Evolutionary conservation across 805 yeast species (phyloP).

Genomic region (Danielia reshetovae): DNA sequence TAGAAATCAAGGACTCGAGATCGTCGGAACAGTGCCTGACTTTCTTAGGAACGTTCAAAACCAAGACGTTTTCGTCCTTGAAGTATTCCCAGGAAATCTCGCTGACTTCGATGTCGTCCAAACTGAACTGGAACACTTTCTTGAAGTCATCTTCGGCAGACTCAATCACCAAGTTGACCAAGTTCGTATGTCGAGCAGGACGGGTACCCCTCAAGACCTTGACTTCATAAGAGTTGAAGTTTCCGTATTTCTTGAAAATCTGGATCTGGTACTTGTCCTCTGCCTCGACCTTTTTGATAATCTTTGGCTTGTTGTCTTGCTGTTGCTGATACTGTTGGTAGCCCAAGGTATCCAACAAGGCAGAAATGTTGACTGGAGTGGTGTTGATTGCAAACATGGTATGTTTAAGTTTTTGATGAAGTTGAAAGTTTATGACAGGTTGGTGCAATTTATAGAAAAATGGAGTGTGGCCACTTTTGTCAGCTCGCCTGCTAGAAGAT

Average conservation of each 20-base stretch:
- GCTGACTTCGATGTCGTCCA: conserved; percentile 26
- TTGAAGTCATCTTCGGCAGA: conserved; percentile 27
- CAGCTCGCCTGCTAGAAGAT: no score
- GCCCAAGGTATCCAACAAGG: conserved; percentile 11
- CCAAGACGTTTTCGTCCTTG: conserved; percentile 27
- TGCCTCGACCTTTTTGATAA: conserved; percentile 33
- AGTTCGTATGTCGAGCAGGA: conserved; percentile 2
- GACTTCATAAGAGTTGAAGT: conserved; percentile 33
- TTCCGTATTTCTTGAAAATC: conserved; percentile 31
- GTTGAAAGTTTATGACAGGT: no score
- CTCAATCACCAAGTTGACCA: conserved; percentile 15
- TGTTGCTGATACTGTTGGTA: conserved; percentile 12
- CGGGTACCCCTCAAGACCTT: conserved; percentile 12
- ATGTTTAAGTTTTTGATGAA: no score
- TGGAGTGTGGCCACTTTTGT: no score
- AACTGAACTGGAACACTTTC: conserved; percentile 28
- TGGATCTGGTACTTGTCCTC: conserved; percentile 34
- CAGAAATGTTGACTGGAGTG: conserved; percentile 9
- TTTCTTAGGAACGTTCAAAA: conserved; percentile 34
- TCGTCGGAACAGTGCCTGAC: conserved; percentile 14
- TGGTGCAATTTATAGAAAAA: no score
- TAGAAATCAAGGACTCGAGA: conserved; percentile 12
- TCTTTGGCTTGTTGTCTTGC: conserved; percentile 17
- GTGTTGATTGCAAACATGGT: conserved; percentile 14
- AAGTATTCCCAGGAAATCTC: conserved; percentile 34